Base-by-base conservation (phyloP, 2,329 filamentous ascomycete species). In the Calonectria pseudoreteaudii region DNA sequence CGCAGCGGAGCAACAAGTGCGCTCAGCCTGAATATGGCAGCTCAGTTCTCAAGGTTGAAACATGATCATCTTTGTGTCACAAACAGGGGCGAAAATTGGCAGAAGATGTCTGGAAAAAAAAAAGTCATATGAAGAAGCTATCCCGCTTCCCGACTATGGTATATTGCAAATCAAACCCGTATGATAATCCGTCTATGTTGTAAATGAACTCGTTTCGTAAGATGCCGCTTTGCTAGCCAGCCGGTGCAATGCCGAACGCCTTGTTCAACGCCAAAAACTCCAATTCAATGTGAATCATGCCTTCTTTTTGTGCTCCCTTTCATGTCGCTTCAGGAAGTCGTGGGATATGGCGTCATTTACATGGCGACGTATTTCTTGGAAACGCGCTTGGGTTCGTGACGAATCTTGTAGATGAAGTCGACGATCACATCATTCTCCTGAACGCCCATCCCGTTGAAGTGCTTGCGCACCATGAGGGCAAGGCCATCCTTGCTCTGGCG, bases 391-490 rank as follows among this genome's bases (percentile, higher is more conserved):
- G 80, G 71, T 26, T 85, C 82, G 74, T 82, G 83, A 30, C 83
- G 83, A 36, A 94, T 89, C 81, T 92, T 94, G 87, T 95, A 94
- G 74, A 95, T 87, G 82, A 95, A 91, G 76, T 94, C 93, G 71
- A 96, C 93, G 71, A 97, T 93, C 77, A 95, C 93, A 79, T 97
- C 94, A 81, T 93, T 95, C 86, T 97, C 95, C 76, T 92, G 93
- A 50, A 96, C 91, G 20, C 93, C 93, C 77, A 94, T 88, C 41
- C 91, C 92, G 82, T 97, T 97, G 86, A 97, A 97, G 84, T 97
- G 94, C 83, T 95, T 96, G 76, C 94, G 89, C 64, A 96, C 93
- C 2, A 91, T 89, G 77, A 92, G 88, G 11, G 93, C 93, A 69
- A 97, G 87, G 77, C 94, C 90, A 47, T 95, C 92, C 82, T 94